Conservation (phyloP, 1,284 basidiomycete species). For the Rhodotorula sp. region DNA sequence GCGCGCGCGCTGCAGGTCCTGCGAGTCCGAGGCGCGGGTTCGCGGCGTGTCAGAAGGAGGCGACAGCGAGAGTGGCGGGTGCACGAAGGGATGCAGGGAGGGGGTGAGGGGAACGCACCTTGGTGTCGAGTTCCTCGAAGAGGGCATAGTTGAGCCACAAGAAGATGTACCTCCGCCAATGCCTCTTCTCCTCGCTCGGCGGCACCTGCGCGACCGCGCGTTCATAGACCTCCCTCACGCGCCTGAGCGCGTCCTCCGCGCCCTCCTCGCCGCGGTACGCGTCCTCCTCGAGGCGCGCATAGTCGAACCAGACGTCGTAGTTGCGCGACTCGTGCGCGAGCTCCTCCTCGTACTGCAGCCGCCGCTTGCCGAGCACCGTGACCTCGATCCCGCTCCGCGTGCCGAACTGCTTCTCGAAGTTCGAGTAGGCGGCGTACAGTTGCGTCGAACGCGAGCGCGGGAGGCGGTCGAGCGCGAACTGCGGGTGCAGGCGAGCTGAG, state of each 20-base stretch:
- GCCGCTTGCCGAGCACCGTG: slow-evolving; percentile 91
- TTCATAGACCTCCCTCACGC: slow-evolving; percentile 93
- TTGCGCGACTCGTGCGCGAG: slow-evolving; percentile 82
- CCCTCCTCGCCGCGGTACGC: slow-evolving; percentile 60
- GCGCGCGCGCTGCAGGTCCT: slow-evolving; percentile 80
- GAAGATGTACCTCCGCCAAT: slow-evolving; percentile 96
- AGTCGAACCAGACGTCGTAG: slow-evolving; percentile 99
- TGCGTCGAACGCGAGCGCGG: slow-evolving; percentile 84
- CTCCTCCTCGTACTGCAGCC: slow-evolving; percentile 97
- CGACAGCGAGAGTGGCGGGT: neutral
- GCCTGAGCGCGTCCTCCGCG: slow-evolving; percentile 61
- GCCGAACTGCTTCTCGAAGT: slow-evolving; percentile 98
- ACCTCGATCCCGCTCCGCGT: slow-evolving; percentile 82
- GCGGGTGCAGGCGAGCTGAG: neutral
- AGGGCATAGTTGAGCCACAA: slow-evolving; percentile 73
- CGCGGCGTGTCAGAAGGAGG: too few relatives aligned
- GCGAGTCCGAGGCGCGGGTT: neutral
- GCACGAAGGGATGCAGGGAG: neutral
- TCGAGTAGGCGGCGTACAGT: slow-evolving; percentile 87
- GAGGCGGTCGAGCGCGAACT: slow-evolving; percentile 90
- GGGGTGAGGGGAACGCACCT: slow-evolving; percentile 58
- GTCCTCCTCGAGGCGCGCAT: slow-evolving; percentile 88
- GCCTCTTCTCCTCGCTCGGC: slow-evolving; percentile 80
- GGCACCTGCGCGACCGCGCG: slow-evolving; percentile 95
- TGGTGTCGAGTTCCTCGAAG: slow-evolving; percentile 94